Conservation (phyloP, 73 alveolate species). For the Paramecium bursaria region DNA sequence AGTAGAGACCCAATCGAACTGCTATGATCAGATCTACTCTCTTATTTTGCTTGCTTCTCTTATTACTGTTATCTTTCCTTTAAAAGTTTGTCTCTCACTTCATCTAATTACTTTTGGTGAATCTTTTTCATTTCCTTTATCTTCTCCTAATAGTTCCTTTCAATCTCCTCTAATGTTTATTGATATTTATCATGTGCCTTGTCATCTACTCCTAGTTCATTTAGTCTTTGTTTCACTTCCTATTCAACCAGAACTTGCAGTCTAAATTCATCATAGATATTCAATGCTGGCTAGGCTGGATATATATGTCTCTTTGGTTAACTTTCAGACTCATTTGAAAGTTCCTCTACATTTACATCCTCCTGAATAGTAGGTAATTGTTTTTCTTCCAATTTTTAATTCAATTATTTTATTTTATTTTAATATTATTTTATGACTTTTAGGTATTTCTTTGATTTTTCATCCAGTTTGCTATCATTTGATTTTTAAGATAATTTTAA, state of each 20-base stretch:
- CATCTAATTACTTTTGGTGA: not conserved
- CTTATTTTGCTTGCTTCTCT: too few species aligned
- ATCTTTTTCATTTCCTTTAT: not conserved
- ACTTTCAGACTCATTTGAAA: not conserved
- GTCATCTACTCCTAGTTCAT: constrained; percentile 31
- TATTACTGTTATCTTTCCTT: too few species aligned
- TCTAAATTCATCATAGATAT: constrained; percentile 49
- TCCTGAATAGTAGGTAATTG: not conserved
- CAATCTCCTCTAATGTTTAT: constrained; percentile 18
- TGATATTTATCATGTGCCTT: not conserved
- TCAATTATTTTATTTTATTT: constrained; percentile 2
- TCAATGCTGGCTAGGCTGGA: constrained; percentile 27
- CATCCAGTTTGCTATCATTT: not conserved
- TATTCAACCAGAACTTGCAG: constrained; percentile 11
- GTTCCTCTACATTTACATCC: not conserved
- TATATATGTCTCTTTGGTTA: constrained; percentile 9
- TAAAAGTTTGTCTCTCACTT: too few species aligned
- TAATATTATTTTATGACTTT: constrained; percentile 47
- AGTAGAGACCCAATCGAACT: too few species aligned
- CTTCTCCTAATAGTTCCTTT: not conserved
- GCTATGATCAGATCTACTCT: too few species aligned
- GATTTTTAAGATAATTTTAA: not conserved
- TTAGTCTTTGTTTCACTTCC: constrained; percentile 15
- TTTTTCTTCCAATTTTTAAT: constrained; percentile 15
- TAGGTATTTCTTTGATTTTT: constrained; percentile 10